phyloP scores from a whole-genome alignment of 2,329 filamentous ascomycete species.

The Metarhizium anisopliae region DNA sequence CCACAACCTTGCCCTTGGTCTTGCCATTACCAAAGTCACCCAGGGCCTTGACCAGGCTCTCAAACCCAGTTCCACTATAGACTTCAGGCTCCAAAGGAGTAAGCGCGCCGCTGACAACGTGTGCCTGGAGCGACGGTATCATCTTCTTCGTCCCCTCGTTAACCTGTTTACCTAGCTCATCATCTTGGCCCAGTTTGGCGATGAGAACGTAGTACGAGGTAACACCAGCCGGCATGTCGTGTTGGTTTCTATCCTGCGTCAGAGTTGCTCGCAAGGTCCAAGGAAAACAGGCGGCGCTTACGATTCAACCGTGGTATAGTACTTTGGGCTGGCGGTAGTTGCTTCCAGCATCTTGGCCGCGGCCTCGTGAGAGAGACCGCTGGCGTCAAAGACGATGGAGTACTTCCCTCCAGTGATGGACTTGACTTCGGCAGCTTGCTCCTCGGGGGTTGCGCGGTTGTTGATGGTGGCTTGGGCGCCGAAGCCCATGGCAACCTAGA shows the following conservation, averaged over 20 bases:
- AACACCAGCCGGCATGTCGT: conserved; percentile 14
- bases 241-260: conserved; percentile 8
- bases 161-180: conserved; percentile 10
- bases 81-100: conserved; percentile 15
- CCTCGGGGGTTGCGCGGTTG: conserved; percentile 11
- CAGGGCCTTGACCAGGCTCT: conserved; percentile 13
- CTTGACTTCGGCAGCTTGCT: too few species aligned
- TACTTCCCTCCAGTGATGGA: conserved; percentile 24
- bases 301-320: conserved; percentile 24
- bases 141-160: conserved; percentile 8
- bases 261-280: background rate
- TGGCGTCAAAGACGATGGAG: conserved; percentile 23
- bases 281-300: conserved; percentile 7
- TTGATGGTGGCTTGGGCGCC: conserved; percentile 25
- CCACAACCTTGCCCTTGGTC: conserved; percentile 18
- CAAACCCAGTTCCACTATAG: conserved; percentile 15
- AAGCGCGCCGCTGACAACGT: conserved; percentile 15
- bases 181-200: conserved; percentile 14
- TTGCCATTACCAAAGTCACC: conserved; percentile 14
- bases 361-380: conserved; percentile 16
- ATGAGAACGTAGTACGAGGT: conserved; percentile 16
- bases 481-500: background rate
- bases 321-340: conserved; percentile 17
- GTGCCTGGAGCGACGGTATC: conserved; percentile 14
- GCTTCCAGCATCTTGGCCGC: conserved; percentile 21